phyloP scores from a whole-genome alignment of 768 basidiomycete species.

The Leccinum sublutescens region DNA sequence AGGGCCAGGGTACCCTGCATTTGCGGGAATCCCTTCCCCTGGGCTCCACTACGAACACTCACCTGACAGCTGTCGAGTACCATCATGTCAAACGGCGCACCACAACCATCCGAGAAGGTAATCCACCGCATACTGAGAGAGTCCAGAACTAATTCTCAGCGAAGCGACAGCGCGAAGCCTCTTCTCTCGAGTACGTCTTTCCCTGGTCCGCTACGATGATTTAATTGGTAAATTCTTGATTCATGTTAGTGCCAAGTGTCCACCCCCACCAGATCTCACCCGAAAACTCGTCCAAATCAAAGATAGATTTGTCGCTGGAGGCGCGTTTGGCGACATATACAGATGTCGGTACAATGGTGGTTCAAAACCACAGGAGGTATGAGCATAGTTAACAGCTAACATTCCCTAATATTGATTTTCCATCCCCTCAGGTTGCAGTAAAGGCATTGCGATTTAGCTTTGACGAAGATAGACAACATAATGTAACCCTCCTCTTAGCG shows the following conservation, averaged over 20 bases:
- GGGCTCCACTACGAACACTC: neutral
- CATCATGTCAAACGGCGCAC: neutral
- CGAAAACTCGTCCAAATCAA: neutral
- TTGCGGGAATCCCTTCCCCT: neutral
- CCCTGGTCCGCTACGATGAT: neutral
- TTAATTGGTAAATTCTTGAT: constrained; percentile 6
- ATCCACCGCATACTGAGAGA: neutral
- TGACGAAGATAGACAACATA: neutral
- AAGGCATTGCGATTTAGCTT: neutral
- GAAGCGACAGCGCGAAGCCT: neutral
- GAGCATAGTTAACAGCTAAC: neutral
- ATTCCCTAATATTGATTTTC: neutral
- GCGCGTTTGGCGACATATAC: neutral
- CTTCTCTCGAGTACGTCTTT: neutral
- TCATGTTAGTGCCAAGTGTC: constrained; percentile 5
- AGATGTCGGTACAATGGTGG: neutral
- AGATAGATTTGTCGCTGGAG: neutral
- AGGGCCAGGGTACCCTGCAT: neutral
- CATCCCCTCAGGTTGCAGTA: neutral
- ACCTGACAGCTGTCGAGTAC: neutral
- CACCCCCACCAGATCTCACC: neutral
- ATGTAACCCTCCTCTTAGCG: neutral
- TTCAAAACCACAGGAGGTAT: neutral
- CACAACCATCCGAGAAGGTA: neutral
- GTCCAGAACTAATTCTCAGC: neutral